Percentiles rank a stretch among this genome's conserved stretches.
These are phyloP conservation scores for Aureobasidium sp. DNA, from an alignment of 2,329 filamentous ascomycete species.

Conservation along the genomic window DNA sequence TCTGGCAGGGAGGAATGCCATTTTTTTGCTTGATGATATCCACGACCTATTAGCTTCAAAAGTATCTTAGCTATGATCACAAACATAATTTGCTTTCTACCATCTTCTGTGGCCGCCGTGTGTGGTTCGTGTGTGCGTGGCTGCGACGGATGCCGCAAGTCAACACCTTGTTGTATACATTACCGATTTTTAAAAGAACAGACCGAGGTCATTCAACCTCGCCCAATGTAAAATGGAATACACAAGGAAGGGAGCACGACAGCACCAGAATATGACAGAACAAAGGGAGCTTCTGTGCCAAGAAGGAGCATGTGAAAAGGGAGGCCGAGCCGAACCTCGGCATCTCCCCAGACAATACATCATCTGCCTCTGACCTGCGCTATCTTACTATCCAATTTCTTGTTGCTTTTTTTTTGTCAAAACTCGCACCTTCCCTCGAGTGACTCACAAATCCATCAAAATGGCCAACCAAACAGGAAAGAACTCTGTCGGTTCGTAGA, in stretches of 20 bases:
- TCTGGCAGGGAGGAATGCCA: not conserved
- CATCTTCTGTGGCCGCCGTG: no score
- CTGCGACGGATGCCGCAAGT: no score
- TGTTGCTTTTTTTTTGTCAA: not conserved
- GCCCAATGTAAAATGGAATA: no score
- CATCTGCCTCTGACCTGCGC: slow-evolving; percentile 1
- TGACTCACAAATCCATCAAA: not conserved
- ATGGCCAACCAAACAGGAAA: slow-evolving; percentile 18
- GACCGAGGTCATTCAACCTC: no score
- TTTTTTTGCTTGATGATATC: slow-evolving; percentile 7
- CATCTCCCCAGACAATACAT: slow-evolving; percentile 7
- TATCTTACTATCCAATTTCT: not conserved
- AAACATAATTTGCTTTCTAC: slow-evolving; percentile 2
- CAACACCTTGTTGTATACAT: no score
- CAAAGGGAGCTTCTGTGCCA: not conserved
- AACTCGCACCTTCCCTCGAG: not conserved
- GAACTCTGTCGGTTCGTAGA: slow-evolving; percentile 6
- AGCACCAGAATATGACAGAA: not conserved
- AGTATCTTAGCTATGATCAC: not conserved
- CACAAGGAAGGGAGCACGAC: no score
- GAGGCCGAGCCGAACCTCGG: slow-evolving; percentile 11
- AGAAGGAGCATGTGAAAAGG: slow-evolving; percentile 9
- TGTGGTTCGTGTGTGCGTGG: no score
- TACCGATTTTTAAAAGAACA: no score
- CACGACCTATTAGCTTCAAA: not conserved